These are phyloP conservation scores for Flaveria ramosissima DNA, from an alignment of 129 eudicot species.

Conservation along the genomic window DNA sequence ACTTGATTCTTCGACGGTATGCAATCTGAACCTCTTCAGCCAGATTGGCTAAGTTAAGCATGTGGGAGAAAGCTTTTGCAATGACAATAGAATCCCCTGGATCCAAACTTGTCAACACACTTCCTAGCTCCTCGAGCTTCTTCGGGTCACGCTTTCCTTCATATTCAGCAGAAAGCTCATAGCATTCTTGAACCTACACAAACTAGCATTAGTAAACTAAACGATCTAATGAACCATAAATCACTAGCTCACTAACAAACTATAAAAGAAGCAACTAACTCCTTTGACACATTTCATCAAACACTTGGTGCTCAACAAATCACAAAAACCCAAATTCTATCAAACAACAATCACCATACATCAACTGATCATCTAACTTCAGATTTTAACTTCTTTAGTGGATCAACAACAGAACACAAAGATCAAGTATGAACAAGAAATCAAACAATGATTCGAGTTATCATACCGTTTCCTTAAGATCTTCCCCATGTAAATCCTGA, in stretches of 20 bases:
- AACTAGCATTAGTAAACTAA: background rate
- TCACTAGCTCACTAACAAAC: background rate
- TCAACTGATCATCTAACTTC: background rate
- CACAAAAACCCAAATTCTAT: background rate
- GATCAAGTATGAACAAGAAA: background rate
- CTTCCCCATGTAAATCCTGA: slow-evolving; percentile 95
- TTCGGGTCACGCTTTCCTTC: slow-evolving; percentile 77
- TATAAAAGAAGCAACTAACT: background rate
- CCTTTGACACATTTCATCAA: slow-evolving; percentile 9
- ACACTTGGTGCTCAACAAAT: background rate
- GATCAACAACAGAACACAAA: background rate
- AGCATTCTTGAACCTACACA: slow-evolving; percentile 93
- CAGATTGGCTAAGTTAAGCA: slow-evolving; percentile 95
- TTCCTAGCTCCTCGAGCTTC: slow-evolving; percentile 92
- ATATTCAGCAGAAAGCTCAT: slow-evolving; percentile 93
- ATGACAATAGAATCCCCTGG: slow-evolving; percentile 94
- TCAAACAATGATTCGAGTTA: background rate
- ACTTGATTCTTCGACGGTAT: slow-evolving; percentile 71
- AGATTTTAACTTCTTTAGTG: background rate
- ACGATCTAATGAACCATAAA: slow-evolving; percentile 13
- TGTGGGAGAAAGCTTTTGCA: slow-evolving; percentile 91
- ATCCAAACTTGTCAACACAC: slow-evolving; percentile 84
- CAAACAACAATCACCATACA: background rate
- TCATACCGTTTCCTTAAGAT: slow-evolving; percentile 82
- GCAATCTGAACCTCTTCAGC: slow-evolving; percentile 99